These are phyloP conservation scores for Bryoglossum gracile DNA, from an alignment of 495 filamentous ascomycete genomes.

Conservation along the genomic window DNA sequence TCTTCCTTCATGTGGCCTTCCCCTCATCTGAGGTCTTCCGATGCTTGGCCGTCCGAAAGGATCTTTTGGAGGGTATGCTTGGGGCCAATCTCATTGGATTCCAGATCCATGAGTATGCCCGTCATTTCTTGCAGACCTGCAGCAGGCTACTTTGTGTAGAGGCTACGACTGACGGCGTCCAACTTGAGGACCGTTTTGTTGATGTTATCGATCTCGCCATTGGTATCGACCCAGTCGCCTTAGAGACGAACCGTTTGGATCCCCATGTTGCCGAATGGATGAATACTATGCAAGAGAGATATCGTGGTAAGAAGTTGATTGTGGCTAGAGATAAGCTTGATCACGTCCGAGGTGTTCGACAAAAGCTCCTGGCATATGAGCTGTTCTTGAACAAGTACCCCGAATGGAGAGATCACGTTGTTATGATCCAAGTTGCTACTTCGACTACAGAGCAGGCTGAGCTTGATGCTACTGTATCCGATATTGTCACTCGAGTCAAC, in stretches of 20 bases:
- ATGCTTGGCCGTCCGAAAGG: constrained; percentile 74
- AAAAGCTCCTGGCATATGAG: constrained; percentile 89
- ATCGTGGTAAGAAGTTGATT: constrained; percentile 78
- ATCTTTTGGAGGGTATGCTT: constrained; percentile 83
- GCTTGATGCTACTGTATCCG: constrained; percentile 76
- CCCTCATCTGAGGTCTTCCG: constrained; percentile 93
- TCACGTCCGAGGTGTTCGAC: constrained; percentile 78
- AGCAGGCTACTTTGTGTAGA: constrained; percentile 80
- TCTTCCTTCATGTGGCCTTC: constrained; percentile 92
- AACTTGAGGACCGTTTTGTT: constrained; percentile 88
- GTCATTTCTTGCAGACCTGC: constrained; percentile 91
- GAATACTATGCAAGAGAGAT: constrained; percentile 66
- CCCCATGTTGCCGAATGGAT: constrained; percentile 70
- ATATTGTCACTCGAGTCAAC: constrained; percentile 90
- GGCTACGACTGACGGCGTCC: constrained; percentile 76
- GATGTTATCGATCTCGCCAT: constrained; percentile 70
- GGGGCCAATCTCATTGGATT: constrained; percentile 88
- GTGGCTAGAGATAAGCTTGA: constrained; percentile 92
- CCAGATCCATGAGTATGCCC: constrained; percentile 84
- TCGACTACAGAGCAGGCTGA: constrained; percentile 82
- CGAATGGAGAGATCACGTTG: constrained; percentile 76
- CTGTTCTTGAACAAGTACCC: constrained; percentile 89
- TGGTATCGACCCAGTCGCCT: constrained; percentile 75
- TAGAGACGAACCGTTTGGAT: constrained; percentile 64
- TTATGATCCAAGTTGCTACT: constrained; percentile 87